These are phyloP conservation scores for Fonsecaea multimorphosa DNA, from an alignment of 2,329 filamentous ascomycete genomes.

Conservation along the genomic window DNA sequence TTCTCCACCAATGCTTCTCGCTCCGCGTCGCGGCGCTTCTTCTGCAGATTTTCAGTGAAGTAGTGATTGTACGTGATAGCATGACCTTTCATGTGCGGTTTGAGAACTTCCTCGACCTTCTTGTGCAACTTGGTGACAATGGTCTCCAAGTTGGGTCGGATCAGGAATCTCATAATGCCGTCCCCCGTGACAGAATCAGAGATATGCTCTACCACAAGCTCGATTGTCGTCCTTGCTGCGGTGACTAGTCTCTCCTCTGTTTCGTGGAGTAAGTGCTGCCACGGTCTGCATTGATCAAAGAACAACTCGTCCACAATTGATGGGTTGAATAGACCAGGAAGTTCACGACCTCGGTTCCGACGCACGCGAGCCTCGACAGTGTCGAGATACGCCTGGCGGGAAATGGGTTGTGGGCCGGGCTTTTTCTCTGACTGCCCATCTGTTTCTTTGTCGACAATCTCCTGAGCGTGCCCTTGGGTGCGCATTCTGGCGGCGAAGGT, in stretches of 20 bases:
- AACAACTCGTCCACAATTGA: slow-evolving; percentile 45
- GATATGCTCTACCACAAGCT: slow-evolving; percentile 39
- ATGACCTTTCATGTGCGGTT: slow-evolving; percentile 50
- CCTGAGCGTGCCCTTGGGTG: slow-evolving; percentile 27
- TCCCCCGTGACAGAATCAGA: slow-evolving; percentile 39
- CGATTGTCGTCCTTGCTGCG: slow-evolving; percentile 39
- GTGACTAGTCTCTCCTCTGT: slow-evolving; percentile 38
- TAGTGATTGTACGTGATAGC: slow-evolving; percentile 49
- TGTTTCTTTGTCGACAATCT: slow-evolving; percentile 24
- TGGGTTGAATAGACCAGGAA: slow-evolving; percentile 46
- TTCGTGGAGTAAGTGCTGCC: slow-evolving; percentile 42
- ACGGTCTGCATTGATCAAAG: slow-evolving; percentile 45
- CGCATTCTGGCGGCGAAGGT: slow-evolving; percentile 40
- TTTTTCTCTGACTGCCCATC: not conserved
- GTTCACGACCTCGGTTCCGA: slow-evolving; percentile 43
- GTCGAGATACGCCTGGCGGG: slow-evolving; percentile 16
- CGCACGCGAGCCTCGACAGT: slow-evolving; percentile 27
- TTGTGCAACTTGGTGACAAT: slow-evolving; percentile 42
- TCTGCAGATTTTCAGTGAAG: slow-evolving; percentile 46
- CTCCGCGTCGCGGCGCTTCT: slow-evolving; percentile 24
- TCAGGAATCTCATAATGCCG: slow-evolving; percentile 32
- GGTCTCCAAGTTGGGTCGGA: slow-evolving; percentile 40
- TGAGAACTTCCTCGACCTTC: slow-evolving; percentile 56
- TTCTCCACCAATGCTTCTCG: slow-evolving; percentile 16
- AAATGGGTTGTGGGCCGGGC: slow-evolving; percentile 15